Conservation (phyloP, 2,329 filamentous ascomycete species). For the Monosporascus cannonballus region DNA sequence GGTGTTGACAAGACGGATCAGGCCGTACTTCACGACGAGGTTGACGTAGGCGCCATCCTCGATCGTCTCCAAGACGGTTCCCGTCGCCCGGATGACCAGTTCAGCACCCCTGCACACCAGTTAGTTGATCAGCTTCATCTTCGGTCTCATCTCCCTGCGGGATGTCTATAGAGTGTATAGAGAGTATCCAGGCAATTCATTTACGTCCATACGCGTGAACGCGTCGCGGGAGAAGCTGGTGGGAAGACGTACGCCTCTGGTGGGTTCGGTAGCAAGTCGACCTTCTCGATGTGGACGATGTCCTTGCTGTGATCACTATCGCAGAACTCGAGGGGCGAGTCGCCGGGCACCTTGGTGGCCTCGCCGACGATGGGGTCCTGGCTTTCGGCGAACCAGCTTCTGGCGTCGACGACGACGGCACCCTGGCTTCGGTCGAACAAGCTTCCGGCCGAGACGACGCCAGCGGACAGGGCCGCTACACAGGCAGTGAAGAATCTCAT, state of each 20-base stretch:
- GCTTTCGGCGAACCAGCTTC: constrained; percentile 40
- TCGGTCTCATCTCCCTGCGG: too few species aligned
- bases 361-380: constrained; percentile 44
- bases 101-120: constrained; percentile 58
- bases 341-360: constrained; percentile 65
- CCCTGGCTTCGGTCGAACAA: constrained; percentile 42
- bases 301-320: constrained; percentile 58
- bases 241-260: constrained; percentile 65
- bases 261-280: constrained; percentile 81
- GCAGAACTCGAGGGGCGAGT: constrained; percentile 82
- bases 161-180: too few species aligned
- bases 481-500: constrained; percentile 38
- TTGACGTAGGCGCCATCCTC: constrained; percentile 74
- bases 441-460: constrained; percentile 38
- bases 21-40: constrained; percentile 85
- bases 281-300: constrained; percentile 68
- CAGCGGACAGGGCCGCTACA: constrained; percentile 35
- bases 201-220: not conserved
- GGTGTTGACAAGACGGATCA: constrained; percentile 82
- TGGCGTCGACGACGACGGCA: constrained; percentile 35
- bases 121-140: constrained; percentile 8
- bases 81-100: constrained; percentile 73
- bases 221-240: not conserved
- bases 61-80: constrained; percentile 67
- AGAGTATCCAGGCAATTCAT: too few species aligned